Percentiles rank a stretch among this genome's conserved stretches.
Conservation (phyloP, 106 monocot genomes). For the Dioscorea zingiberensis region DNA sequence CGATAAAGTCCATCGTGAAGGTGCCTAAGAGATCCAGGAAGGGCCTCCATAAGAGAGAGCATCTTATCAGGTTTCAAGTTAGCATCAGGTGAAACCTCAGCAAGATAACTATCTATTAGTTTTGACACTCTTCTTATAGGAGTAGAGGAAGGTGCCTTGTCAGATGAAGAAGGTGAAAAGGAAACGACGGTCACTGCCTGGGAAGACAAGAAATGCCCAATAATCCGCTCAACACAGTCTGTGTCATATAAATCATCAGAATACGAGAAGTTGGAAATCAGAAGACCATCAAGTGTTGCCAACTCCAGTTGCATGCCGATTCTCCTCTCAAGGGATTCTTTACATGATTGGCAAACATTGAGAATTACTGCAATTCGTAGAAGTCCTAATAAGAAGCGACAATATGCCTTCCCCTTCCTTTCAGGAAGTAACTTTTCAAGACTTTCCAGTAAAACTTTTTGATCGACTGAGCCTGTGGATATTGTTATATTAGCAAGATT, state of each 20-base stretch:
- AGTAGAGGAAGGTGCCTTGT: constrained; percentile 10
- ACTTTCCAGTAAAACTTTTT: constrained; percentile 32
- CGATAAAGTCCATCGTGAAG: constrained; percentile 48
- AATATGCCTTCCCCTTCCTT: constrained; percentile 39
- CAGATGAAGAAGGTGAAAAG: constrained; percentile 24
- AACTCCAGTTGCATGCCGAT: constrained; percentile 56
- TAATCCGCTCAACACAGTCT: constrained; percentile 44
- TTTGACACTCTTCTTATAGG: constrained; percentile 18
- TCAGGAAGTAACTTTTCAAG: constrained; percentile 33
- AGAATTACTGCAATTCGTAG: constrained; percentile 36
- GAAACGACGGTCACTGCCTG: constrained; percentile 4
- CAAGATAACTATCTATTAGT: constrained; percentile 35
- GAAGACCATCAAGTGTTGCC: constrained; percentile 41
- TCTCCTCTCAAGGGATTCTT: constrained; percentile 40
- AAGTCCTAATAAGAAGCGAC: constrained; percentile 50
- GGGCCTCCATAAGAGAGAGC: constrained; percentile 21
- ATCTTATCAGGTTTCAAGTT: constrained; percentile 38
- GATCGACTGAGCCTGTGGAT: constrained; percentile 17
- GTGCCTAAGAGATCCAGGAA: constrained; percentile 32
- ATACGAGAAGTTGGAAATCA: constrained; percentile 42
- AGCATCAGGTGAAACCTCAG: constrained; percentile 48
- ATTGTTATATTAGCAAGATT: constrained; percentile 8
- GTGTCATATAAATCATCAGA: constrained; percentile 49
- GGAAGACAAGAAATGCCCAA: constrained; percentile 31
- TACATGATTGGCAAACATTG: constrained; percentile 21